phyloP scores from a whole-genome alignment of 441 rosid species.

The Geranium incanum region DNA sequence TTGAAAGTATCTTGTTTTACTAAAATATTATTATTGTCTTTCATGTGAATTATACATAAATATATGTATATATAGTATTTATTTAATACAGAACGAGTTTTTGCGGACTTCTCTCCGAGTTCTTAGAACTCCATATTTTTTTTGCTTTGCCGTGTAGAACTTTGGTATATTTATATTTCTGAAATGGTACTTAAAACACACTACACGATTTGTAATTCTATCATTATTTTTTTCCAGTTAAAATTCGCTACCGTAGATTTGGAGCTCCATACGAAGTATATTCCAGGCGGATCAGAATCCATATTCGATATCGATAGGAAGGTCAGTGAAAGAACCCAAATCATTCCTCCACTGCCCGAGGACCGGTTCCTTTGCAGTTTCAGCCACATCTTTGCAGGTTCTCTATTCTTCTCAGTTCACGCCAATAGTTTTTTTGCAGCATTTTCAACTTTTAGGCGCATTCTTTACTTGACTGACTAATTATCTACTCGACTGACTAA shows the following conservation, averaged over 20 bases:
- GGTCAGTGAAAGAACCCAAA: slow-evolving; percentile 56
- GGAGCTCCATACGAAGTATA: slow-evolving; percentile 68
- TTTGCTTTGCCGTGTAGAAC: too few species aligned
- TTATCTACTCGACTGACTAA: neutral
- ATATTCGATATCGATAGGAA: slow-evolving; percentile 70
- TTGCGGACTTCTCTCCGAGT: too few species aligned
- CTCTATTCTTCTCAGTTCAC: slow-evolving; percentile 1
- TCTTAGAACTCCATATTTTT: too few species aligned
- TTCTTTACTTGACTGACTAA: too few species aligned
- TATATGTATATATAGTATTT: too few species aligned
- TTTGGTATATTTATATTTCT: neutral
- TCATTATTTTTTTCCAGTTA: slow-evolving; percentile 39
- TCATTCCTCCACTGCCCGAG: slow-evolving; percentile 71
- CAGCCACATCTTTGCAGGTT: slow-evolving; percentile 84
- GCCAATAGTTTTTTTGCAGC: neutral
- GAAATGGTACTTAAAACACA: neutral
- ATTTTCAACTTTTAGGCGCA: neutral
- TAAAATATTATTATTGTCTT: too few species aligned
- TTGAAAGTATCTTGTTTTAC: too few species aligned
- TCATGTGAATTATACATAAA: too few species aligned
- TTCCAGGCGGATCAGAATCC: slow-evolving; percentile 67
- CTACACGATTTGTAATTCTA: slow-evolving; percentile 3
- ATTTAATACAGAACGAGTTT: too few species aligned
- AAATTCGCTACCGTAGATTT: slow-evolving; percentile 65
- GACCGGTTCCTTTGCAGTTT: slow-evolving; percentile 85